Evolutionary conservation across 2,329 filamentous ascomycete species (phyloP), one percentile per base, ranked within the genome.

Genomic region (Fusarium foetens): DNA sequence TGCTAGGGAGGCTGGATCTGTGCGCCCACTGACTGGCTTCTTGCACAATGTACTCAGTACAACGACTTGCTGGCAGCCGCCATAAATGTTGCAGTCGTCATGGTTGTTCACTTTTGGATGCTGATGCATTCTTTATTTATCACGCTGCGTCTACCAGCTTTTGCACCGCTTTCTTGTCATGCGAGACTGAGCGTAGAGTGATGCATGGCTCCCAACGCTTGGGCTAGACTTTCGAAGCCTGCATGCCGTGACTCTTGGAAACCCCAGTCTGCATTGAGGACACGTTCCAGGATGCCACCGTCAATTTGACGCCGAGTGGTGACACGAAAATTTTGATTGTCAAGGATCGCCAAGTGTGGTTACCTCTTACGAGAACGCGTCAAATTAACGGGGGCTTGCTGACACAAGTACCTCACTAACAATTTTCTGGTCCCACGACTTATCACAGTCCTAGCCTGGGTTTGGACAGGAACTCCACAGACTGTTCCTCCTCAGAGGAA

Each of bases 341-440:
- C 73, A 66, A 68, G 75, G 76, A 77, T 80, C 78, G 67, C 53
- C 76, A 67, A 76, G 76, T 77, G 71, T 45, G 46, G 68, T 63
- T 78, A 76, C 80, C 72, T 76, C 61, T 72, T 75, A 72, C 70
- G 71, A 73, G 60, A 71, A 71, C 63, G 71, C 75, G 74, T 70
- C 70, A 70, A 70, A 73, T 72, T 71, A 52, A 61, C 48, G 54
- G 66, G 64, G 55, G 63, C 52, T 48, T 65, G 58, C 72, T 68
- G 43, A 45, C 61, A 58, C 58, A 82, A 74, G 81, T 83, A 82
- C 74, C 78, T 48, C 80, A 68, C 75, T 83, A 83, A 83, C 81
- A 83, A 82, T 82, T 81, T 77, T 52, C 57, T 58, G 43, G 54
- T 68, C 51, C 41, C 35, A 45, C 25, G 35, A 74, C 73, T 52